Conservation (phyloP, 2,329 filamentous ascomycete genomes). For the Cercospora sp. region DNA sequence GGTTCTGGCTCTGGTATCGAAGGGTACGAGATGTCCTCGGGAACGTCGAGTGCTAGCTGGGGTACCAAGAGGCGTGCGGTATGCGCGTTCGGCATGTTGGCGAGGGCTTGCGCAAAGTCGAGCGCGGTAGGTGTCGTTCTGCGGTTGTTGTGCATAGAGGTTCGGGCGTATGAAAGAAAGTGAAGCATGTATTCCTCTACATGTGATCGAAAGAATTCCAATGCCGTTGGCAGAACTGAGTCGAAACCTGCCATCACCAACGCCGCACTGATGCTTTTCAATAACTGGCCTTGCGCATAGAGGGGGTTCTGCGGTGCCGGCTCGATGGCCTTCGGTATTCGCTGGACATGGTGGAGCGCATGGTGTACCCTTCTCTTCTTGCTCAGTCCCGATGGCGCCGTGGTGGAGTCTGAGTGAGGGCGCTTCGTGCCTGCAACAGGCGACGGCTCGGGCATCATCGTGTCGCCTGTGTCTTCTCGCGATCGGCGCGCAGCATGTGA, state of each 20-base stretch:
- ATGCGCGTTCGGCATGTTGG: constrained; percentile 39
- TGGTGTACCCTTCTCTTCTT: constrained; percentile 31
- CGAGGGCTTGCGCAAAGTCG: constrained; percentile 59
- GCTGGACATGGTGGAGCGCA: constrained; percentile 32
- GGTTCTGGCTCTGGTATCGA: constrained; percentile 45
- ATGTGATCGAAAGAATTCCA: constrained; percentile 57
- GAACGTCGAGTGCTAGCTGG: constrained; percentile 43
- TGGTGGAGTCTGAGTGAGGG: constrained; percentile 16
- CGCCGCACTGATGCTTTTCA: constrained; percentile 55
- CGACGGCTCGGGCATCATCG: constrained; percentile 20
- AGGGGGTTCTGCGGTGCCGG: constrained; percentile 50
- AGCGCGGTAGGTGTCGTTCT: constrained; percentile 57
- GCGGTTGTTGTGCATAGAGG: constrained; percentile 59
- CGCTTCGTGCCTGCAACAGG: constrained; percentile 23
- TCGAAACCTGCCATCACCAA: constrained; percentile 57
- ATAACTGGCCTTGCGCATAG: constrained; percentile 56
- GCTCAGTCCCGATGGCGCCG: constrained; percentile 7
- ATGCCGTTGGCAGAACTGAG: constrained; percentile 54
- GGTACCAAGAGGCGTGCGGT: constrained; percentile 42
- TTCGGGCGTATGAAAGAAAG: constrained; percentile 55
- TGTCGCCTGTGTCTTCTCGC: neutral
- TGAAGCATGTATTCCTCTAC: constrained; percentile 62
- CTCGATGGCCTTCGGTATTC: constrained; percentile 34
- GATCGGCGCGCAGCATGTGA: neutral
- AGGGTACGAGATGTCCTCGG: constrained; percentile 41